A percentile compares a stretch with the other conserved stretches of the same genome.
These are phyloP conservation scores for Chondrus crispus DNA, from an alignment of 23 red algal genomes.

Conservation along the genomic window DNA sequence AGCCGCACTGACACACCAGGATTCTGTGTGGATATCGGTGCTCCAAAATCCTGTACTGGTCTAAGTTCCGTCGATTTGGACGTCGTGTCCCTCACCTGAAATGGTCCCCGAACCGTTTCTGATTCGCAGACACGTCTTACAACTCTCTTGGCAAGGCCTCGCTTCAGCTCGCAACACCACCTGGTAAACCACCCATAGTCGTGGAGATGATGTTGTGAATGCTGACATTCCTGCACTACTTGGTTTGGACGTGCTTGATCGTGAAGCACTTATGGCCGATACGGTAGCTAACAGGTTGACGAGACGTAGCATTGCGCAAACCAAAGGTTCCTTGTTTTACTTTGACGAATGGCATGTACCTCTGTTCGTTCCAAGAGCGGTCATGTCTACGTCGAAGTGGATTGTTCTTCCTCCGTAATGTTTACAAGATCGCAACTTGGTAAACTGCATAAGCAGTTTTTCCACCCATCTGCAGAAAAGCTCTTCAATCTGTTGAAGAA, in stretches of 20 bases:
- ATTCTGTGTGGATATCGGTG: background rate
- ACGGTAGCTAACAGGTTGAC: background rate
- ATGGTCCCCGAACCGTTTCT: background rate
- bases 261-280: background rate
- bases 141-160: background rate
- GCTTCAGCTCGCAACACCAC: background rate
- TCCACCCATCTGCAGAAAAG: conserved; percentile 8
- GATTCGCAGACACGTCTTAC: background rate
- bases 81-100: background rate
- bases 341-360: conserved; percentile 48
- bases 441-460: conserved; percentile 11
- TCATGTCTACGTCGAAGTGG: conserved; percentile 27
- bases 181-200: background rate
- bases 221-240: background rate
- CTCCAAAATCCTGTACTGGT: background rate
- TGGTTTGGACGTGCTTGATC: conserved; percentile 20
- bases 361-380: background rate
- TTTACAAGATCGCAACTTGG: background rate
- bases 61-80: background rate
- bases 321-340: background rate
- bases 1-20: background rate
- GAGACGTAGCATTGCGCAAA: background rate
- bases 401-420: background rate
- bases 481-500: conserved; percentile 25
- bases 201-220: conserved; percentile 21